These are phyloP conservation scores for Syzygium jambos DNA, from an alignment of 345 rosid species.

Conservation along the genomic window DNA sequence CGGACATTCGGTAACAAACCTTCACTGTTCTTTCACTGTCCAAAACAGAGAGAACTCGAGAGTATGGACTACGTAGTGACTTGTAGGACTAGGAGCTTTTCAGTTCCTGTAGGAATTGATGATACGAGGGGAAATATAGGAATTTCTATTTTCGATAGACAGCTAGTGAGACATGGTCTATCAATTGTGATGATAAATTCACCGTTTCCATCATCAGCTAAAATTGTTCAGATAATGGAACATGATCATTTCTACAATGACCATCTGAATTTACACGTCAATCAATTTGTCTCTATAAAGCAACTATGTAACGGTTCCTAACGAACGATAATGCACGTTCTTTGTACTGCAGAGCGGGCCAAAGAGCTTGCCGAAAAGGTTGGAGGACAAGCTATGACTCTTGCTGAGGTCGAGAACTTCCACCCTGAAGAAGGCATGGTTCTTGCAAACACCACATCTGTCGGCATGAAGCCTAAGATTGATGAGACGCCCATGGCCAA, in stretches of 20 bases:
- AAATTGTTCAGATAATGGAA: neutral
- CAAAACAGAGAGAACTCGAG: neutral
- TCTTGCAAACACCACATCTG: slow-evolving; percentile 40
- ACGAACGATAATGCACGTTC: neutral
- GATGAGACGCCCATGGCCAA: slow-evolving; percentile 28
- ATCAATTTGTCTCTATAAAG: neutral
- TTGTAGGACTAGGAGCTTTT: neutral
- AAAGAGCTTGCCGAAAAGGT: slow-evolving; percentile 34
- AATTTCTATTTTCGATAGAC: neutral
- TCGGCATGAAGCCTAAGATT: slow-evolving; percentile 31
- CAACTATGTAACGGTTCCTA: neutral
- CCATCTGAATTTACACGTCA: neutral
- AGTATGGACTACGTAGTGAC: neutral
- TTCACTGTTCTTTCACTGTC: neutral
- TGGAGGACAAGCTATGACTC: slow-evolving; percentile 28
- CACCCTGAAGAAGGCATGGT: slow-evolving; percentile 42
- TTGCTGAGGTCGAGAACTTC: slow-evolving; percentile 29
- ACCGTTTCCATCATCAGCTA: neutral
- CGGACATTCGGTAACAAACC: slow-evolving; percentile 21
- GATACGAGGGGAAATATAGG: neutral
- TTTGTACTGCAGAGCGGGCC: slow-evolving; percentile 14
- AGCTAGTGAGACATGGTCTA: neutral
- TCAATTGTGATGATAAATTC: neutral
- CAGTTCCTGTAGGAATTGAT: neutral
- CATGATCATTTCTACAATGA: neutral